Conservation (phyloP, 2,329 filamentous ascomycete genomes). For the Diaporthe sp. region DNA sequence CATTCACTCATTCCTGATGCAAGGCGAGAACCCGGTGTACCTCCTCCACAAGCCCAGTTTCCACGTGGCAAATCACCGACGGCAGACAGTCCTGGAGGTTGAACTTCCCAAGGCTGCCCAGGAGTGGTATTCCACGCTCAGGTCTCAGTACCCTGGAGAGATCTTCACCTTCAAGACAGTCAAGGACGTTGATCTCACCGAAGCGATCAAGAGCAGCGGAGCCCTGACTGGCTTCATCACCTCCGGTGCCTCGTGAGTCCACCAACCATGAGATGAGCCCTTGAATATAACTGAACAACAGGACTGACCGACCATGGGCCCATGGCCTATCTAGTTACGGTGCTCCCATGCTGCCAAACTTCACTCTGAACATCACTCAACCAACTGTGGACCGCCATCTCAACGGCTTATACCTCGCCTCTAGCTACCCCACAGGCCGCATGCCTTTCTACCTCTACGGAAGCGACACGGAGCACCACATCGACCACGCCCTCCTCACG, state of each 20-base stretch:
- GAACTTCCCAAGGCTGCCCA: conserved; percentile 40
- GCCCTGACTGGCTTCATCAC: conserved; percentile 8
- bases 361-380: conserved; percentile 6
- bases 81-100: conserved; percentile 55
- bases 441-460: conserved; percentile 64
- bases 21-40: conserved; percentile 51
- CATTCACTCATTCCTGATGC: conserved; percentile 55
- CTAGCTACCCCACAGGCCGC: conserved; percentile 52
- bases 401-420: conserved; percentile 52
- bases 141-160: conserved; percentile 46
- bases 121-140: conserved; percentile 49
- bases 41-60: conserved; percentile 56
- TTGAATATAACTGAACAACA: not conserved
- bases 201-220: conserved; percentile 45
- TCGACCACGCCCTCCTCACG: conserved; percentile 59
- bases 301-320: not conserved
- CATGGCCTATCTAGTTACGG: not conserved
- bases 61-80: conserved; percentile 55
- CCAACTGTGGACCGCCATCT: conserved; percentile 49
- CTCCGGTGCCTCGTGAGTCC: conserved; percentile 8
- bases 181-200: conserved; percentile 42
- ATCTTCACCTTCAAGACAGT: conserved; percentile 27
- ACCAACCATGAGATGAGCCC: no score
- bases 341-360: not conserved
- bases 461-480: conserved; percentile 51